These are phyloP conservation scores for Ceratobasidium sp. DNA, from an alignment of 1,284 basidiomycete species.

Conservation along the genomic window DNA sequence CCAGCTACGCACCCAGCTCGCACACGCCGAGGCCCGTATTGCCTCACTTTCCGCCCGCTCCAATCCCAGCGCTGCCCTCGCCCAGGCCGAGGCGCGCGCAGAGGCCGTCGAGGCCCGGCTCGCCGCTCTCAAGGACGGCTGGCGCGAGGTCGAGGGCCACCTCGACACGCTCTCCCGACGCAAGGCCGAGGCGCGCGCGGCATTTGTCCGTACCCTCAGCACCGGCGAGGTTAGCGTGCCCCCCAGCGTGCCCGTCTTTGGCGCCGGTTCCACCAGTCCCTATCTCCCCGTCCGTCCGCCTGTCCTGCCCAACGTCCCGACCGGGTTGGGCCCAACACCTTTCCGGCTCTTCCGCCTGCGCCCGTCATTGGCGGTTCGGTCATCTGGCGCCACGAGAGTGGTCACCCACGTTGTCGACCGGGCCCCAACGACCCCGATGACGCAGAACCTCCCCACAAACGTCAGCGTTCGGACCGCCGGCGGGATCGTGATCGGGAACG, in stretches of 20 bases:
- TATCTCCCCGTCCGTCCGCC: constrained; percentile 36
- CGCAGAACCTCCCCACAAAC: constrained; percentile 30
- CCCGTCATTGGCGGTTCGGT: constrained; percentile 25
- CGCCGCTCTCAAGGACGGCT: constrained; percentile 38
- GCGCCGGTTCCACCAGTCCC: constrained; percentile 6
- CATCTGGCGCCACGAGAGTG: constrained; percentile 42
- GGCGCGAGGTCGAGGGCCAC: constrained; percentile 36
- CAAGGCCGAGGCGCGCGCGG: constrained; percentile 30
- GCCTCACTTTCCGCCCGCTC: constrained; percentile 23
- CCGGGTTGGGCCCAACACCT: constrained; percentile 1
- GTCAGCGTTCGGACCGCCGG: constrained; percentile 19
- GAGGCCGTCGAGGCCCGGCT: constrained; percentile 33
- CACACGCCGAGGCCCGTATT: constrained; percentile 38
- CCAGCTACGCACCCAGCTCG: constrained; percentile 42
- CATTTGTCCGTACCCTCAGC: constrained; percentile 32
- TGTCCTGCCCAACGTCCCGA: constrained; percentile 32
- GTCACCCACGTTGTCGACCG: constrained; percentile 17
- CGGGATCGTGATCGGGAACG: constrained; percentile 32
- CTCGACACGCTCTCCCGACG: constrained; percentile 37
- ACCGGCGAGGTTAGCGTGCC: constrained; percentile 36
- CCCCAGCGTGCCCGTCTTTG: constrained; percentile 37
- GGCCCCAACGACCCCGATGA: constrained; percentile 23
- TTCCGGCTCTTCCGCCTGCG: constrained; percentile 12
- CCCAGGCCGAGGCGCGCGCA: constrained; percentile 39
- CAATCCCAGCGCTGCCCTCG: constrained; percentile 24